These are phyloP conservation scores for Colletotrichum aenigma DNA, from an alignment of 2,329 filamentous ascomycete species.

Conservation along the genomic window DNA sequence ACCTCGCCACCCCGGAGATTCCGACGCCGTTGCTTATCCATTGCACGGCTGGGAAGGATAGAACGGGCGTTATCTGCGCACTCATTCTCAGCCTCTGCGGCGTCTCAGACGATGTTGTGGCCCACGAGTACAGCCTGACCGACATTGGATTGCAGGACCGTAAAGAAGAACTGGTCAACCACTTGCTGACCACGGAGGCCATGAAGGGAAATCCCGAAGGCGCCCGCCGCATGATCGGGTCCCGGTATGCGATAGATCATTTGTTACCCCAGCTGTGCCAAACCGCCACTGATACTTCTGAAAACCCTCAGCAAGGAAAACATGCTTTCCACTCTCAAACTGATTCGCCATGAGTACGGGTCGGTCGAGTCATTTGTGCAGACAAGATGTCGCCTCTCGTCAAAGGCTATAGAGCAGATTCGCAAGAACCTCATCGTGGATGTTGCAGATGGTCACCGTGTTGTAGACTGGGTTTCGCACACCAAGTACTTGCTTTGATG, in stretches of 20 bases:
- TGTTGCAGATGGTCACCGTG: background rate
- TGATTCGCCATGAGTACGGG: constrained; percentile 65
- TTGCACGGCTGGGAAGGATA: constrained; percentile 79
- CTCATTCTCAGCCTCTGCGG: constrained; percentile 68
- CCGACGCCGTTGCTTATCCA: constrained; percentile 66
- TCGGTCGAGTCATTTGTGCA: constrained; percentile 68
- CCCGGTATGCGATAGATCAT: constrained; percentile 37
- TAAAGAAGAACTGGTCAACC: constrained; percentile 53
- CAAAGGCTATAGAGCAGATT: constrained; percentile 58
- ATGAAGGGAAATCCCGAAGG: constrained; percentile 49
- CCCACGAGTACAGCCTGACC: constrained; percentile 71
- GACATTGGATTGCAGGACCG: constrained; percentile 63
- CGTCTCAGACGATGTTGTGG: constrained; percentile 62
- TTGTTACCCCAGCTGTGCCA: background rate
- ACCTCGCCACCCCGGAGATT: constrained; percentile 50
- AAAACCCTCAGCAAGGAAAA: constrained; percentile 41
- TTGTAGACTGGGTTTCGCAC: constrained; percentile 13
- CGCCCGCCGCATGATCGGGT: constrained; percentile 50
- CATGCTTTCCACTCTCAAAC: constrained; percentile 53
- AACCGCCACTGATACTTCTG: background rate
- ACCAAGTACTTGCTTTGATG: background rate
- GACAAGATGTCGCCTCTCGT: constrained; percentile 60
- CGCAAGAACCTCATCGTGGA: constrained; percentile 52
- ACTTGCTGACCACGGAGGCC: constrained; percentile 54
- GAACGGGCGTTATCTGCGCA: constrained; percentile 74